phyloP scores from a whole-genome alignment of 352 stramenopile genomes.

The Phytopythium chamaehyphon region DNA sequence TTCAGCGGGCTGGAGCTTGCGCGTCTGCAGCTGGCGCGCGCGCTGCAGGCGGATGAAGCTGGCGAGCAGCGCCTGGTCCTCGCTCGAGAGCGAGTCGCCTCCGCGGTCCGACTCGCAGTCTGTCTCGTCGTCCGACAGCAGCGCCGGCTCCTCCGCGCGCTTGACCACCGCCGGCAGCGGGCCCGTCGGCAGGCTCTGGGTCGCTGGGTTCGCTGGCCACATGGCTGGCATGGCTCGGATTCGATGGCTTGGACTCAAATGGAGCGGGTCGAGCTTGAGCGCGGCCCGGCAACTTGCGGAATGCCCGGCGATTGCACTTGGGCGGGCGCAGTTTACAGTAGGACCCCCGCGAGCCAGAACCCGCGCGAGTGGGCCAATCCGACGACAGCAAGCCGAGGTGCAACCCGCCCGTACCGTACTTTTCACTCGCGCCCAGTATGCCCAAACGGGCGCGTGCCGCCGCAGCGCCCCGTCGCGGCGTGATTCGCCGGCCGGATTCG shows the following conservation, averaged over 20 bases:
- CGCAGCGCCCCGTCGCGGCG: neutral
- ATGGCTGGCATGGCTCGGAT: slow-evolving; percentile 6
- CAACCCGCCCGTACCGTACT: neutral
- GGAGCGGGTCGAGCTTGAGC: too few species aligned
- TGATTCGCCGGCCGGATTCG: neutral
- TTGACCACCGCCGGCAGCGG: neutral
- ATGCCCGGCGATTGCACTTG: slow-evolving; percentile 22
- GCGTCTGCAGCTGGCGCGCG: slow-evolving; percentile 17
- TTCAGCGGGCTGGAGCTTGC: slow-evolving; percentile 4
- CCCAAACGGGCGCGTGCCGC: neutral
- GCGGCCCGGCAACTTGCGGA: slow-evolving; percentile 29
- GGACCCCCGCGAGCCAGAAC: too few species aligned
- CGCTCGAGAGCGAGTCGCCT: slow-evolving; percentile 36
- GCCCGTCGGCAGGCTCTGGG: slow-evolving; percentile 34
- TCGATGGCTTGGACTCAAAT: too few species aligned
- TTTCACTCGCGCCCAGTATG: too few species aligned
- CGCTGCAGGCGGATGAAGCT: slow-evolving; percentile 26
- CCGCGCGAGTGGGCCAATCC: too few species aligned
- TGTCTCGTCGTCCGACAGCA: slow-evolving; percentile 59
- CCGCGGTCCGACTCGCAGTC: slow-evolving; percentile 62
- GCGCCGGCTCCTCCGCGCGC: slow-evolving; percentile 17
- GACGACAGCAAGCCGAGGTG: slow-evolving; percentile 1
- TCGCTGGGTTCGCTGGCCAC: slow-evolving; percentile 21
- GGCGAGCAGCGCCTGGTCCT: slow-evolving; percentile 45
- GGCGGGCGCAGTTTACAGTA: too few species aligned